Percentiles rank a stretch among this genome's conserved stretches.
These are phyloP conservation scores for Neofusicoccum umdonicola DNA, from an alignment of 2,329 filamentous ascomycete species.

Conservation along the genomic window DNA sequence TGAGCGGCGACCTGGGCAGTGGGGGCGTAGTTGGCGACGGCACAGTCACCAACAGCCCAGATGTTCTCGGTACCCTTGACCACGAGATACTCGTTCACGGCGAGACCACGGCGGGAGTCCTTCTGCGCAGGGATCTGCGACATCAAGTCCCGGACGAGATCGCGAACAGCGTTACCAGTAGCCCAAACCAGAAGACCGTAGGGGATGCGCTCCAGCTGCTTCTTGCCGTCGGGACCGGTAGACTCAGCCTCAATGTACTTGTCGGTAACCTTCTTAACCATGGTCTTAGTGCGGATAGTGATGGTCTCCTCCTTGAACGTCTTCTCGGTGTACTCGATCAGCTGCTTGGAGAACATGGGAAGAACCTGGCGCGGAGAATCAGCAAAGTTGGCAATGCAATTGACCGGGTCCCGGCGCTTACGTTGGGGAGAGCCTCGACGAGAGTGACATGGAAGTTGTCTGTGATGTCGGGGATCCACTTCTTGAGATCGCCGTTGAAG, in stretches of 20 bases:
- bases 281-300: conserved; percentile 95
- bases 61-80: conserved; percentile 96
- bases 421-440: conserved; percentile 94
- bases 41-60: conserved; percentile 97
- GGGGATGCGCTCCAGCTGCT: conserved; percentile 76
- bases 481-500: conserved; percentile 96
- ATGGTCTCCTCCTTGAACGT: conserved; percentile 99
- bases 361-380: conserved; percentile 53
- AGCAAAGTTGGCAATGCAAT: neutral
- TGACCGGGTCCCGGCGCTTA: conserved; percentile 23
- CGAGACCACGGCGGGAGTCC: conserved; percentile 88
- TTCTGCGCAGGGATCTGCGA: conserved; percentile 88
- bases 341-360: conserved; percentile 97
- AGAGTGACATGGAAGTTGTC: conserved; percentile 96
- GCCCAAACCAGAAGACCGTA: conserved; percentile 98
- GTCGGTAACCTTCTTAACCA: conserved; percentile 96
- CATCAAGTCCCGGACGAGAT: conserved; percentile 89
- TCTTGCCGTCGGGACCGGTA: conserved; percentile 77
- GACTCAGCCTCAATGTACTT: conserved; percentile 90
- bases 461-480: conserved; percentile 94
- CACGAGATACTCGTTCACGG: conserved; percentile 97
- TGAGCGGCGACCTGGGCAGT: conserved; percentile 96
- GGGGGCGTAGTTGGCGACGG: conserved; percentile 93
- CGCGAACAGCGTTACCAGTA: conserved; percentile 90
- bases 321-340: conserved; percentile 99